A percentile compares a stretch with the other conserved stretches of the same genome.
Evolutionary conservation across 495 filamentous ascomycete species (phyloP).

Genomic region (Tuber borchii): DNA sequence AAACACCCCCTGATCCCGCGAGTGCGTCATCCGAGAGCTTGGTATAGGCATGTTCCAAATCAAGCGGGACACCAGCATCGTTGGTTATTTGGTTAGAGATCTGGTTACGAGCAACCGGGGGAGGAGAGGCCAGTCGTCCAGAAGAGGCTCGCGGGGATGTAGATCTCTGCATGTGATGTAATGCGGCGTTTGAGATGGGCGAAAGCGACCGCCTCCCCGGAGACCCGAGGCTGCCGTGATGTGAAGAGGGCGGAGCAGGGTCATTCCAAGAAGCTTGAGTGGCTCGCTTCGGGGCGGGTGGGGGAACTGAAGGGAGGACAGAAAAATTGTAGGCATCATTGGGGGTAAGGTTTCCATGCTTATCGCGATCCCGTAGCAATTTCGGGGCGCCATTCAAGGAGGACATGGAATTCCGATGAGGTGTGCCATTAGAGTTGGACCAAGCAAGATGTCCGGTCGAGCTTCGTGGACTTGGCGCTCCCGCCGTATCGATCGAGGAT

Average conservation of each 20-base stretch:
- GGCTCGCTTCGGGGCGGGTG: constrained; percentile 12
- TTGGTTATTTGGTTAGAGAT: constrained; percentile 15
- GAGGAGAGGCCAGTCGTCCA: constrained; percentile 32
- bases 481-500: constrained; percentile 38
- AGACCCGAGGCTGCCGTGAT: constrained; percentile 4
- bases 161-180: constrained; percentile 26
- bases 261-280: constrained; percentile 22
- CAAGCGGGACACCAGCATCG: constrained; percentile 24
- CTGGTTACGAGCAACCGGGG: constrained; percentile 13
- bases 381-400: constrained; percentile 32
- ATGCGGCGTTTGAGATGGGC: constrained; percentile 24
- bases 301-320: constrained; percentile 28
- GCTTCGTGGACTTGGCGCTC: constrained; percentile 2
- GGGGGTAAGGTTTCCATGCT: constrained; percentile 19
- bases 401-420: constrained; percentile 25
- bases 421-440: constrained; percentile 24
- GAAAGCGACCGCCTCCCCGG: constrained; percentile 25
- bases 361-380: constrained; percentile 34
- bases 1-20: constrained; percentile 35
- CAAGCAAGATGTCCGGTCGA: constrained; percentile 16
- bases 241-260: constrained; percentile 13
- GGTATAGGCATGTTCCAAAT: constrained; percentile 38
- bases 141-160: constrained; percentile 32
- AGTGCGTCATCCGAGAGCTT: constrained; percentile 38
- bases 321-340: constrained; percentile 37